These are phyloP conservation scores for Eimeria falciformis DNA, from an alignment of 169 alveolate species.

Conservation along the genomic window DNA sequence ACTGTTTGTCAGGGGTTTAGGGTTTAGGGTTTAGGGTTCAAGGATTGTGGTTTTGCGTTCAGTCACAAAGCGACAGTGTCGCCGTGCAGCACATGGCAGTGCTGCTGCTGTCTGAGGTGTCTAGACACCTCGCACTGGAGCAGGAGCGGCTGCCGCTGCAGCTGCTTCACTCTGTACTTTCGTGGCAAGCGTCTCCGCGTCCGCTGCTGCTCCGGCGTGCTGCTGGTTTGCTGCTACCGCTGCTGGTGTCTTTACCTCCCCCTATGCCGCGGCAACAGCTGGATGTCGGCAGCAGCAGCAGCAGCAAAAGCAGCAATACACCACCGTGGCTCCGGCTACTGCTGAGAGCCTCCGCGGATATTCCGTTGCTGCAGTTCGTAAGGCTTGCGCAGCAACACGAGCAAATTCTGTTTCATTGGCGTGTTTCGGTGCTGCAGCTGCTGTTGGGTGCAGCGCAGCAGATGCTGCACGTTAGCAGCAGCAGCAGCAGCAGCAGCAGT, in stretches of 20 bases:
- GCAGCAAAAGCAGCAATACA: slow-evolving; percentile 19
- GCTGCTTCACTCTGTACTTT: slow-evolving; percentile 37
- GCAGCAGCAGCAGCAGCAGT: slow-evolving; percentile 61
- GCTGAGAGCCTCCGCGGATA: slow-evolving; percentile 27
- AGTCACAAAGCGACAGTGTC: slow-evolving; percentile 51
- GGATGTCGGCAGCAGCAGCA: not conserved
- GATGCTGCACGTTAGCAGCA: slow-evolving; percentile 66
- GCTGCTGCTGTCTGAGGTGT: slow-evolving; percentile 67
- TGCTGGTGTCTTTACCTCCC: slow-evolving; percentile 10
- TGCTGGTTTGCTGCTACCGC: slow-evolving; percentile 57
- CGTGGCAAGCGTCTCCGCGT: slow-evolving; percentile 58
- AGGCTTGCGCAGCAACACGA: slow-evolving; percentile 64
- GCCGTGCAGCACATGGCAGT: slow-evolving; percentile 71
- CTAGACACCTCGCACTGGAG: slow-evolving; percentile 35
- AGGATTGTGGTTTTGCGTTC: slow-evolving; percentile 30
- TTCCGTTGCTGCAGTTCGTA: slow-evolving; percentile 50
- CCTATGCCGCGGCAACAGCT: slow-evolving; percentile 14
- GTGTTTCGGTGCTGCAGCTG: slow-evolving; percentile 43
- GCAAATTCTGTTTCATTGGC: slow-evolving; percentile 38
- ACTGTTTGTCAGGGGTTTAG: too few relatives aligned
- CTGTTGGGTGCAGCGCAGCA: slow-evolving; percentile 69
- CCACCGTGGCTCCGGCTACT: slow-evolving; percentile 73
- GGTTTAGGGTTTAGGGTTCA: slow-evolving; percentile 16
- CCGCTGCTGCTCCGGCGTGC: slow-evolving; percentile 56
- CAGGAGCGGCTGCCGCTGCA: slow-evolving; percentile 63